A percentile compares a stretch with the other conserved stretches of the same genome.
Evolutionary conservation across 805 yeast species (phyloP).

Genomic region (Yamadazyma kitorensis): DNA sequence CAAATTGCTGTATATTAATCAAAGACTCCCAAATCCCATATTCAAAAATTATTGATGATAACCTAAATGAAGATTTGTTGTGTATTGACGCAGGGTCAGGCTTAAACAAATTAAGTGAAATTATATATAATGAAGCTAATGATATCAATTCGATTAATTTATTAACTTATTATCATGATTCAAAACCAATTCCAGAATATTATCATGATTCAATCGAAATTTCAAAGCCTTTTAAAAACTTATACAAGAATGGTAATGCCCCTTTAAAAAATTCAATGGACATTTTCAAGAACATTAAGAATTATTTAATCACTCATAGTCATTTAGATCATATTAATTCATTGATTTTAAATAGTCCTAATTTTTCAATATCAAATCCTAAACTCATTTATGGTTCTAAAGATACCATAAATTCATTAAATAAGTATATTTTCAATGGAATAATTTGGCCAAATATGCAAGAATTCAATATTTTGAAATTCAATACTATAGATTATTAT

Average conservation of each 20-base stretch:
- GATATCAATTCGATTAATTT: conserved; percentile 7
- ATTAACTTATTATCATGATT: conserved; percentile 25
- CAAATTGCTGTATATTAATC: conserved; percentile 65
- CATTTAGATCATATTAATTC: conserved; percentile 81
- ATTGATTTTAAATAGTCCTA: conserved; percentile 69
- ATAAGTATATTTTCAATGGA: conserved; percentile 65
- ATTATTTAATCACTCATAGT: conserved; percentile 69
- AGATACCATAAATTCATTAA: conserved; percentile 51
- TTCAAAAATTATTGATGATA: conserved; percentile 25
- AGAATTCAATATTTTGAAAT: conserved; percentile 22
- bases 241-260: conserved; percentile 5
- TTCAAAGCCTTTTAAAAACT: conserved; percentile 23
- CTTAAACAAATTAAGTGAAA: conserved; percentile 49
- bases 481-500: conserved; percentile 16
- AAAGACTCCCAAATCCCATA: conserved; percentile 51
- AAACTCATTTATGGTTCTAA: conserved; percentile 54
- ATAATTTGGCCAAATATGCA: conserved; percentile 76
- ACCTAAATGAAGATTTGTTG: conserved; percentile 38
- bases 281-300: conserved; percentile 26
- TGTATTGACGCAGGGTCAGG: conserved; percentile 84
- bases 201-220: not conserved
- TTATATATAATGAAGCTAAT: conserved; percentile 23
- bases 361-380: conserved; percentile 25
- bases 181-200: conserved; percentile 22
- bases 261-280: conserved; percentile 11